phyloP scores from a whole-genome alignment of 768 basidiomycete species.

The Galerina marginata region DNA sequence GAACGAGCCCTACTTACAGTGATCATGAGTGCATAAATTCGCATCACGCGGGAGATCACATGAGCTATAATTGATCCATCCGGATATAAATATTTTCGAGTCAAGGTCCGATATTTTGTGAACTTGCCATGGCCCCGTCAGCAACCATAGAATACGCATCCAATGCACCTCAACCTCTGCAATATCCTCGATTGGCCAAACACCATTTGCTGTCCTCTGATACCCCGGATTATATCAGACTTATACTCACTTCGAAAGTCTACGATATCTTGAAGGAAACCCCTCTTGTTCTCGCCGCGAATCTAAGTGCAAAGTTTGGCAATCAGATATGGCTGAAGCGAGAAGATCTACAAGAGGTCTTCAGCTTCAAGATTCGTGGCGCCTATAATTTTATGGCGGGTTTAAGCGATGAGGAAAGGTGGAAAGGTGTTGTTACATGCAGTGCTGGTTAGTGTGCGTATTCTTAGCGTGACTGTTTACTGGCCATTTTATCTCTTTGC shows the following conservation, averaged over 20 bases:
- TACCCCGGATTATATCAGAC: conserved; percentile 85
- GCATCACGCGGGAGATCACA: conserved; percentile 3
- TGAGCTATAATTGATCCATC: neutral
- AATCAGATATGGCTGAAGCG: conserved; percentile 96
- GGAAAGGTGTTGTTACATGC: conserved; percentile 98
- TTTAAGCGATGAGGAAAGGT: conserved; percentile 85
- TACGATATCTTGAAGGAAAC: conserved; percentile 91
- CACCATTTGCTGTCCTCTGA: conserved; percentile 69
- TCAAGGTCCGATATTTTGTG: conserved; percentile 9
- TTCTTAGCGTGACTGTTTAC: conserved; percentile 22
- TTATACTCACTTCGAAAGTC: conserved; percentile 89
- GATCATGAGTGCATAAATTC: neutral
- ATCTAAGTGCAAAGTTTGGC: conserved; percentile 86
- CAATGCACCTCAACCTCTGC: conserved; percentile 65
- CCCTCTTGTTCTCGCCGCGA: conserved; percentile 85
- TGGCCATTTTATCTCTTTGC: conserved; percentile 8
- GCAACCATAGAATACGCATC: conserved; percentile 74
- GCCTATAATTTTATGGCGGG: conserved; percentile 99
- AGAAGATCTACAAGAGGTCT: conserved; percentile 96
- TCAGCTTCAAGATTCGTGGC: conserved; percentile 98
- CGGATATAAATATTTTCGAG: neutral
- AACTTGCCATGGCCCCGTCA: conserved; percentile 42
- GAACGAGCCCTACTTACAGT: neutral
- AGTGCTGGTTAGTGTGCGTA: conserved; percentile 91
- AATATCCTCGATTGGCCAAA: conserved; percentile 69